phyloP scores from a whole-genome alignment of 2,329 filamentous ascomycete genomes.

The Kalaharituber pfeilii region DNA sequence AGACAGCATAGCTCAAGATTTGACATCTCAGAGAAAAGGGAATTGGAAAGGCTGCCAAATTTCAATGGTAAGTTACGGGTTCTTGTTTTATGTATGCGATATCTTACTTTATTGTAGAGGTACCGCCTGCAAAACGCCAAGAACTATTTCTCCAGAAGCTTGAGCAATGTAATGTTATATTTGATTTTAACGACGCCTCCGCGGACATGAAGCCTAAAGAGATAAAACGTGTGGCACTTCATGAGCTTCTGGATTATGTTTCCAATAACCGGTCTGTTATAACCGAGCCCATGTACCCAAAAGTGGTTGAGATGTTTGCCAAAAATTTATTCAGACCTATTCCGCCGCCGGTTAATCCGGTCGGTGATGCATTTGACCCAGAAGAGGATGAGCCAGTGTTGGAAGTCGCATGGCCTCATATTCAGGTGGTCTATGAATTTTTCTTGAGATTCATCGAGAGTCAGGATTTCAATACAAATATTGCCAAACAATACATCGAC shows the following conservation, averaged over 20 bases:
- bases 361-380: constrained; percentile 94
- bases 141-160: constrained; percentile 99
- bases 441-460: constrained; percentile 98
- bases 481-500: constrained; percentile 96
- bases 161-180: constrained; percentile 98
- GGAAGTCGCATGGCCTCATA: constrained; percentile 97
- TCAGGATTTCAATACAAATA: constrained; percentile 99
- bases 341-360: constrained; percentile 89
- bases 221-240: constrained; percentile 89
- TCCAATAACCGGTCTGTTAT: constrained; percentile 98
- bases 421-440: constrained; percentile 98
- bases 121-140: constrained; percentile 81
- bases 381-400: constrained; percentile 97
- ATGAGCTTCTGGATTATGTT: constrained; percentile 93
- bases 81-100: constrained; percentile 5
- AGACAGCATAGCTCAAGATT: constrained; percentile 95
- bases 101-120: constrained; percentile 38
- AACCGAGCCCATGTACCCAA: constrained; percentile 95
- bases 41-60: constrained; percentile 89
- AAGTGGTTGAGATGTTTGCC: constrained; percentile 96
- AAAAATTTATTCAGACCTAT: constrained; percentile 98
- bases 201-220: constrained; percentile 99
- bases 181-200: constrained; percentile 96
- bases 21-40: constrained; percentile 90
- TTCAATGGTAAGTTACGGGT: constrained; percentile 45